Conservation (phyloP, 805 yeast genomes). For the Danielia reshetovae region DNA sequence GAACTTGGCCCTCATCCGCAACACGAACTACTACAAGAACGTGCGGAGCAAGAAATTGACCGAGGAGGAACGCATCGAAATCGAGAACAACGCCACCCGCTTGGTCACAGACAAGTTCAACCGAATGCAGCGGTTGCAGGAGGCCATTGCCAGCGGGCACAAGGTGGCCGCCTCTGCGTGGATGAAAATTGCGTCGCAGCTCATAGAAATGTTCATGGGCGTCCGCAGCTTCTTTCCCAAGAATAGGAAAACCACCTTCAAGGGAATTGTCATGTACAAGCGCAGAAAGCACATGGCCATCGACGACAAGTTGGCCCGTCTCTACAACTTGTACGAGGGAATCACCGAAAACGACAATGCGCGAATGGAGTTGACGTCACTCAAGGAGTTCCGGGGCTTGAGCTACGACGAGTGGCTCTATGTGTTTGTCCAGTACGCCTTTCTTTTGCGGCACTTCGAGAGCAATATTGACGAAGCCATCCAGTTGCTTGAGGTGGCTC, state of each 20-base stretch:
- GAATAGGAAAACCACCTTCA: slow-evolving; percentile 66
- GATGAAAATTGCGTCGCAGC: slow-evolving; percentile 78
- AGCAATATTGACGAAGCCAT: slow-evolving; percentile 55
- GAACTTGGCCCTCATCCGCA: slow-evolving; percentile 15
- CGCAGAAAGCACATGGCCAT: slow-evolving; percentile 59
- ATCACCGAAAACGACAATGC: slow-evolving; percentile 28
- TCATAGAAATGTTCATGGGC: slow-evolving; percentile 77
- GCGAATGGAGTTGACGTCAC: slow-evolving; percentile 42
- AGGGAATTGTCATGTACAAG: slow-evolving; percentile 61
- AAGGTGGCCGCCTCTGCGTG: slow-evolving; percentile 68
- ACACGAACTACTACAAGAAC: slow-evolving; percentile 10
- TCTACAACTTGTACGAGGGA: slow-evolving; percentile 63
- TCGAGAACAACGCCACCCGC: slow-evolving; percentile 56
- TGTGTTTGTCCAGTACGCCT: slow-evolving; percentile 73
- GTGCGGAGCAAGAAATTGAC: slow-evolving; percentile 18
- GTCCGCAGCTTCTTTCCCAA: slow-evolving; percentile 76
- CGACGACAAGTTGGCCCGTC: slow-evolving; percentile 68
- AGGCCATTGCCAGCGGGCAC: slow-evolving; percentile 34
- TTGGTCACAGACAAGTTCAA: slow-evolving; percentile 54
- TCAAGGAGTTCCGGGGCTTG: slow-evolving; percentile 67
- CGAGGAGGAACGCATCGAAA: slow-evolving; percentile 47
- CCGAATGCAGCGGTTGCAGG: slow-evolving; percentile 49
- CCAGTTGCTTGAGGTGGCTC: slow-evolving; percentile 65
- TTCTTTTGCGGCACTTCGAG: slow-evolving; percentile 59
- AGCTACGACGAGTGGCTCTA: slow-evolving; percentile 80